These are phyloP conservation scores for Pyrenochaeta sp. DNA, from an alignment of 2,329 filamentous ascomycete genomes.

Conservation along the genomic window DNA sequence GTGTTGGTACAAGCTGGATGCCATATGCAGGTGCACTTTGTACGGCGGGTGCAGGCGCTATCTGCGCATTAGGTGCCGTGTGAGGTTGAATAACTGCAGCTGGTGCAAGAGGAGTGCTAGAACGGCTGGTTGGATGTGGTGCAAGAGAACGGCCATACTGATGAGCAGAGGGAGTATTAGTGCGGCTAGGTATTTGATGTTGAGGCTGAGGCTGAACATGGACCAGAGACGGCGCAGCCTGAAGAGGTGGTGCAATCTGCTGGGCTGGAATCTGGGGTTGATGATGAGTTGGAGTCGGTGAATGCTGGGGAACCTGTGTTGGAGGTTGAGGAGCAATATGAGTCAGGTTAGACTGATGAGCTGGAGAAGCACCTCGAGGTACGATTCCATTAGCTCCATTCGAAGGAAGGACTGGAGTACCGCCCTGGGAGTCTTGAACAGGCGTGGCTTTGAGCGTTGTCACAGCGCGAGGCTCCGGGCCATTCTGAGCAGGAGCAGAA, in stretches of 20 bases:
- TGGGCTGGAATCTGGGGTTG: constrained; percentile 14
- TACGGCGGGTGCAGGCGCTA: constrained; percentile 15
- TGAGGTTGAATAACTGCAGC: constrained; percentile 23
- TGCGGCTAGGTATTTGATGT: constrained; percentile 28
- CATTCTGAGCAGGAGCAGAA: constrained; percentile 14
- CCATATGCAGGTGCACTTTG: constrained; percentile 26
- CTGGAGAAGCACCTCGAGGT: constrained; percentile 30
- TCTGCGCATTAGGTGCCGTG: constrained; percentile 17
- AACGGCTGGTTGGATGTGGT: constrained; percentile 37
- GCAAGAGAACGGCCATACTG: constrained; percentile 31
- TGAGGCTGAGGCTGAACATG: constrained; percentile 22
- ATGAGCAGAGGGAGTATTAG: constrained; percentile 30
- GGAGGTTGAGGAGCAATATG: constrained; percentile 29
- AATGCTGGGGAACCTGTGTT: constrained; percentile 16
- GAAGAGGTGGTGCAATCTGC: constrained; percentile 13
- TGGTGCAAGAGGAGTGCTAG: constrained; percentile 36
- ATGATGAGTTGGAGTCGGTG: constrained; percentile 8
- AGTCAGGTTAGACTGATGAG: constrained; percentile 23
- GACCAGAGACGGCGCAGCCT: constrained; percentile 23
- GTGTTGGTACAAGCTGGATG: constrained; percentile 25
- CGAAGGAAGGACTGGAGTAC: constrained; percentile 15
- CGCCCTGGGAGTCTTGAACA: constrained; percentile 17
- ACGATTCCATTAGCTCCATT: constrained; percentile 24
- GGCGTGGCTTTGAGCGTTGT: constrained; percentile 16
- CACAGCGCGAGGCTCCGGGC: constrained; percentile 21